A percentile compares a stretch with the other conserved stretches of the same genome.
phyloP scores from a whole-genome alignment of 225 moss, liverwort and hornwort genomes.

The Thuidium tamariscinum region DNA sequence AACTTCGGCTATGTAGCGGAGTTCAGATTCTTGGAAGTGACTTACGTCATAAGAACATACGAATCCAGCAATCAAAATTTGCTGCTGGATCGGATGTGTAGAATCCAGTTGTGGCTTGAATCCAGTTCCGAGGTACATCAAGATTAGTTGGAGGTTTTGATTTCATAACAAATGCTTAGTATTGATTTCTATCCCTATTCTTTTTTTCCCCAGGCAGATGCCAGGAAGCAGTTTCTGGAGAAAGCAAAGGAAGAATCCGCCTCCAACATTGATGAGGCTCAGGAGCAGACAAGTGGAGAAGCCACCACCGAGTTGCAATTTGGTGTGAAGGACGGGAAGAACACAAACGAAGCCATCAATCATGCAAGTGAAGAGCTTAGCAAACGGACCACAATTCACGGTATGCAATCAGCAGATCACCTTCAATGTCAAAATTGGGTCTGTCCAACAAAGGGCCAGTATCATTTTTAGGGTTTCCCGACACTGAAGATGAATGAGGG shows the following conservation, averaged over 20 bases:
- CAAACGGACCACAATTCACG: not conserved
- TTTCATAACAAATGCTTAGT: not conserved
- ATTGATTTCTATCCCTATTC: not conserved
- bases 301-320: constrained; percentile 29
- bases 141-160: not conserved
- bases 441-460: not conserved
- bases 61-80: not conserved
- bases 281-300: not conserved
- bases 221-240: constrained; percentile 17
- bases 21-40: not conserved
- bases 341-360: constrained; percentile 12
- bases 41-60: not conserved
- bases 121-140: not conserved
- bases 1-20: not conserved
- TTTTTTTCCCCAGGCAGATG: not conserved
- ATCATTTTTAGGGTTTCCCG: too few species aligned
- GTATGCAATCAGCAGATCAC: not conserved
- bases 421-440: not conserved
- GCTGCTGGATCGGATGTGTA: not conserved
- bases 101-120: not conserved
- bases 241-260: constrained; percentile 12
- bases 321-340: constrained; percentile 27
- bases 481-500: too few species aligned
- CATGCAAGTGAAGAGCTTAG: constrained; percentile 25
- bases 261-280: not conserved